phyloP scores from a whole-genome alignment of 495 filamentous ascomycete genomes.

The Aspergillus carlsbadensis region DNA sequence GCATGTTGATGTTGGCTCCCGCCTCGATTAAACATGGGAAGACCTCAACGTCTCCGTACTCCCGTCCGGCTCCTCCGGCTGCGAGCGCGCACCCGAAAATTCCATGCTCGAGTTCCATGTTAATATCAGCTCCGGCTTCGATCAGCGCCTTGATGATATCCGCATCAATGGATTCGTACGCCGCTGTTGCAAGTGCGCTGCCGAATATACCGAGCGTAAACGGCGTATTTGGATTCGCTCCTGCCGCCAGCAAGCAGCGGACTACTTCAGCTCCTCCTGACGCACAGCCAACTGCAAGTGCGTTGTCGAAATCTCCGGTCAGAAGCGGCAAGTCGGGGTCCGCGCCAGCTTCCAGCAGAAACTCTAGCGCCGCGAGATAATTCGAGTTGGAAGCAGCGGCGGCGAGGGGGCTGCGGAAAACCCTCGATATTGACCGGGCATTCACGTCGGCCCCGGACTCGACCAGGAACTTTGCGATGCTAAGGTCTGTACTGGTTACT shows the following conservation, averaged over 20 bases:
- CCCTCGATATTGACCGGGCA: background rate
- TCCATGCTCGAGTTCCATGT: constrained; percentile 17
- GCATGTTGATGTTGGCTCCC: constrained; percentile 31
- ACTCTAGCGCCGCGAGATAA: background rate
- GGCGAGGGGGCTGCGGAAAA: background rate
- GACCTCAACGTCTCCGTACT: constrained; percentile 12
- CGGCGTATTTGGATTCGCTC: no score
- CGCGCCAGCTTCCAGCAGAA: background rate
- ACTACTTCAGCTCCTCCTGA: background rate
- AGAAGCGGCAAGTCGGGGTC: background rate
- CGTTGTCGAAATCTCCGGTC: background rate
- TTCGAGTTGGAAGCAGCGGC: background rate
- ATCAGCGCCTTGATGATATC: no score
- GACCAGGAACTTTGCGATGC: background rate
- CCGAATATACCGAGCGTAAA: no score
- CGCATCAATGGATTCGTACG: no score
- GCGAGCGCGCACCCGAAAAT: constrained; percentile 25
- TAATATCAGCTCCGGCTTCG: constrained; percentile 15
- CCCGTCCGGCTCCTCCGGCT: constrained; percentile 7
- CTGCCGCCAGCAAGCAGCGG: background rate
- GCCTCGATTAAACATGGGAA: constrained; percentile 19
- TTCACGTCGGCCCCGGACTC: background rate
- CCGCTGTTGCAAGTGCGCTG: no score
- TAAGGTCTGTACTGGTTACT: background rate
- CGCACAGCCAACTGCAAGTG: background rate